A percentile compares a stretch with the other conserved stretches of the same genome.
Conservation (phyloP, 305 asterid species). For the Fraxinus sp. region DNA sequence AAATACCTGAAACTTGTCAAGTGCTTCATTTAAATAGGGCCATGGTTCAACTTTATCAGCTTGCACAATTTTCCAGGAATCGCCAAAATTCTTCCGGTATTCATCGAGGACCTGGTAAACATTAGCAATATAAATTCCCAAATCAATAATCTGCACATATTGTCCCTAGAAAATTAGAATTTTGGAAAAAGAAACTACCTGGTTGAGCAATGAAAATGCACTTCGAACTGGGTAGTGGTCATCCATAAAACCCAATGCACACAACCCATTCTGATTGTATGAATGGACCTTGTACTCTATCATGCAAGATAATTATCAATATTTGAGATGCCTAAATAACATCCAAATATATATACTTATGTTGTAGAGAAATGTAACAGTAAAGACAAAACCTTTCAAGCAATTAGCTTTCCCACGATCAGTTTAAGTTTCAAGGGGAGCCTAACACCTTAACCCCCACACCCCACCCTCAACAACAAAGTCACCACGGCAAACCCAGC, state of each 20-base stretch:
- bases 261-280: slow-evolving; percentile 51
- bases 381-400: not conserved
- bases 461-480: not conserved
- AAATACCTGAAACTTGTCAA: slow-evolving; percentile 47
- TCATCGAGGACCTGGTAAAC: slow-evolving; percentile 46
- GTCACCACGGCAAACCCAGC: not conserved
- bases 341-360: not conserved
- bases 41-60: slow-evolving; percentile 40
- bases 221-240: slow-evolving; percentile 57
- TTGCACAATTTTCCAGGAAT: slow-evolving; percentile 45
- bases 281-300: slow-evolving; percentile 57
- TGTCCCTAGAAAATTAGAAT: not conserved
- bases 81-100: slow-evolving; percentile 45
- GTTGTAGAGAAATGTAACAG: not conserved
- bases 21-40: slow-evolving; percentile 45
- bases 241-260: slow-evolving; percentile 54
- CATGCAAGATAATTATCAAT: not conserved
- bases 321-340: not conserved
- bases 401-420: not conserved
- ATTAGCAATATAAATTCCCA: slow-evolving; percentile 3
- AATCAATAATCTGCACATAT: not conserved
- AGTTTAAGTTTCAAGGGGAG: not conserved
- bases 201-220: slow-evolving; percentile 50
- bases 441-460: not conserved
- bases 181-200: slow-evolving; percentile 27